Evolutionary conservation across 305 asterid species (phyloP), one percentile per base, ranked within the genome.

Genomic region (Solanum hybrid): DNA sequence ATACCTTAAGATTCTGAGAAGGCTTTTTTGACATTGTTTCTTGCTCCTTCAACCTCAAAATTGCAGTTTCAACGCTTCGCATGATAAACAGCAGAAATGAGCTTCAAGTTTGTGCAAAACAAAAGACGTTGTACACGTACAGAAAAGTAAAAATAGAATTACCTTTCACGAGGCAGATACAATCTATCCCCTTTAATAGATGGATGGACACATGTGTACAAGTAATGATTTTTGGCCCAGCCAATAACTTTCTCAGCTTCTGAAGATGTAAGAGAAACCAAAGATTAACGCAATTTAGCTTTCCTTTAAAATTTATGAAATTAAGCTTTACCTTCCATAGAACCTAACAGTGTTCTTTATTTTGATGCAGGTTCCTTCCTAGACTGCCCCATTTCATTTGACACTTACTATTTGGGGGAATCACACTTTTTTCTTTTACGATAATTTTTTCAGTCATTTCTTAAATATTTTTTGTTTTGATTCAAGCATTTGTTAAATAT

Each of bases 161-260:
- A 97, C 99, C 99, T 97, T 93, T 95, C 96, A 80, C 94, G 95
- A 90, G 99, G 99, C 73, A 97, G 86, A 85, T 94, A 93, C 92
- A 96, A 89, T 85, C 96, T 94, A 77, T 91, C 98, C 88, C 95
- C 98, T 94, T 95, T 97, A n/a, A 95, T 94, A 69, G 90, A 93
- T 90, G 98, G 99, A 92, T 85, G 90, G 60, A 85, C 91, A 90
- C 99, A 95, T 3, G 97, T 93, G 86, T 96, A 95, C 89, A 97
- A 95, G 94, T 96, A 95, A 92, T 95, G 98, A 91, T 92, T 97
- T 92, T 94, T 96, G 84, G 99, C 99, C 99, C 99, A 97, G 89
- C 99, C 99, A 85, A 95, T 94, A 89, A 97, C 95, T 91, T 91
- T 95, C 93, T 97, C 98, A 35, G 99, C 98, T 93, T 96, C 99